A percentile compares a stretch with the other conserved stretches of the same genome.
These are phyloP conservation scores for Phytophthora capsici DNA, from an alignment of 352 stramenopile genomes.

Conservation along the genomic window DNA sequence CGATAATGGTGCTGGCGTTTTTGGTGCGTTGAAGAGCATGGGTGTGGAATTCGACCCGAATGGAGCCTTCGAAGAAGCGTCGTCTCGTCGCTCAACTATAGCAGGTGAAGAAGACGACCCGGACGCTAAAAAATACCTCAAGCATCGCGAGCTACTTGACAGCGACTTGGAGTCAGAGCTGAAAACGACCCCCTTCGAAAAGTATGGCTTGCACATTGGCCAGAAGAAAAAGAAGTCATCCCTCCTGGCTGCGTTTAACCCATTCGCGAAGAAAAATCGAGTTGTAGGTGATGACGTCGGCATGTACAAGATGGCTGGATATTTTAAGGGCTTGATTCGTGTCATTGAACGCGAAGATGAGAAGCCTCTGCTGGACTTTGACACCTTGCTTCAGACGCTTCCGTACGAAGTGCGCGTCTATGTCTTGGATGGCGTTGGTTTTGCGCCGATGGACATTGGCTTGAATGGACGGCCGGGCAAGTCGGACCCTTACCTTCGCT, in stretches of 20 bases:
- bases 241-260: conserved; percentile 67
- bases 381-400: conserved; percentile 69
- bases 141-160: conserved; percentile 76
- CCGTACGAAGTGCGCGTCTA: conserved; percentile 90
- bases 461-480: conserved; percentile 84
- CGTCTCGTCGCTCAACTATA: conserved; percentile 60
- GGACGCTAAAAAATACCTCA: conserved; percentile 78
- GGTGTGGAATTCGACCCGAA: conserved; percentile 79
- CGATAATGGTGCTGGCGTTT: conserved; percentile 86
- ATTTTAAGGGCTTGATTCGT: conserved; percentile 93
- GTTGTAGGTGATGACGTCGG: conserved; percentile 46
- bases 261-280: conserved; percentile 71
- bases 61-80: conserved; percentile 59
- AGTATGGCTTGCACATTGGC: conserved; percentile 85
- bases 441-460: conserved; percentile 88
- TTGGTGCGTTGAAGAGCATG: conserved; percentile 87
- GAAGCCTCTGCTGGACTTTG: conserved; percentile 75
- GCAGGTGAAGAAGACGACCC: conserved; percentile 66
- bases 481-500: conserved; percentile 88
- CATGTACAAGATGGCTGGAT: conserved; percentile 82
- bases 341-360: conserved; percentile 87
- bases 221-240: conserved; percentile 80
- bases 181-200: conserved; percentile 89
- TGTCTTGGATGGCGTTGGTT: conserved; percentile 84
- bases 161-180: conserved; percentile 73